Base-by-base conservation (phyloP, 371 early-diverging fungal species). In the Mucor mucedo region DNA sequence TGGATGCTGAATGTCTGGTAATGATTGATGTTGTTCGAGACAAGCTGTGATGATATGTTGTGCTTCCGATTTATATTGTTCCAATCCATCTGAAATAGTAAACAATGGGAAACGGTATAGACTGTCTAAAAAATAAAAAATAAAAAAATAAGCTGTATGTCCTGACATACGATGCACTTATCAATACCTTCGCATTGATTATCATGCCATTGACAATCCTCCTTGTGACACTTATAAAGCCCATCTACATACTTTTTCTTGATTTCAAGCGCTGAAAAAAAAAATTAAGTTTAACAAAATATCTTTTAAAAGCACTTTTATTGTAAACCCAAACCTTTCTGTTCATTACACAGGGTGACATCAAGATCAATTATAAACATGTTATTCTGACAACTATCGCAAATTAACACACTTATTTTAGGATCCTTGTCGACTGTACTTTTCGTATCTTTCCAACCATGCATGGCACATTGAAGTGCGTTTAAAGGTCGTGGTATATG, bases 401-500 rank as follows among this genome's bases (percentile, higher is more conserved):
- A 68, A 11, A 35, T 9, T 27, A 68, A 35, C 4, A 68, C 56
- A 41, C 63, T 58, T 3, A 47, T 48, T 13, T 16, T 11, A 1
- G 50, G 27, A 5, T 57, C 55, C 4, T 45, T 21, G 9, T 62
- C 52, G 7, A 13, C 16, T 9, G 32, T 11, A 2, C 14, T 49
- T 13, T 35, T 27, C 2, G 60, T 58, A 40, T 68, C 54, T 27
- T 30, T 40, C 68, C 68, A 68, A 13, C 68, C 68, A 32, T 68
- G 42, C 42, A 54, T 39, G 35, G 68, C 63, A 33, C 63, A 58
- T 11, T 63, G 59, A 2, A 68, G 48, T 13, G 68, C 68, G 13
- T 58, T 42, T 9, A 68, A 28, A 2, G 68, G 68, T 16, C 68
- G 63, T 3, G 44, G 40, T 30, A 38, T 28, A n/a, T 16, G 14